Conservation (phyloP, 371 early-diverging fungal genomes). For the Saksenaea vasiformis region DNA sequence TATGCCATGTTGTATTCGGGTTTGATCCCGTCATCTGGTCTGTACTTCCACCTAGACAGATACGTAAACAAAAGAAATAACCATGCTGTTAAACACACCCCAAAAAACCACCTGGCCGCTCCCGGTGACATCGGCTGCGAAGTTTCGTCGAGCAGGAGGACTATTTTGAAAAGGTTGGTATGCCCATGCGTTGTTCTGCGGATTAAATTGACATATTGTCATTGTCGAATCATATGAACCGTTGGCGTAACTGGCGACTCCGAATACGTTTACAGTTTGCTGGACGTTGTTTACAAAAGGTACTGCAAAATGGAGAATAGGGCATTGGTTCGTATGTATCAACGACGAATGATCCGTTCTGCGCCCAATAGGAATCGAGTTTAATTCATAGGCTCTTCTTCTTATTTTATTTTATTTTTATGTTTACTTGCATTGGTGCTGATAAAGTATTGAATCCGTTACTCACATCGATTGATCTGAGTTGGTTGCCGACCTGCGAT, state of each 20-base stretch:
- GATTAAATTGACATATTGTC: constrained; percentile 23
- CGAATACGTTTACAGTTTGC: constrained; percentile 25
- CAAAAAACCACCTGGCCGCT: constrained; percentile 16
- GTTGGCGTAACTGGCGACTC: constrained; percentile 19
- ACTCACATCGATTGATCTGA: constrained; percentile 17
- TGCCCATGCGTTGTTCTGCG: constrained; percentile 10
- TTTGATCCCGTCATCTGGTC: constrained; percentile 20
- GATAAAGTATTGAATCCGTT: constrained; percentile 21
- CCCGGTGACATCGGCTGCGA: constrained; percentile 13
- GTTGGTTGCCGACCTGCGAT: constrained; percentile 20
- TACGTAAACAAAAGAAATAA: not conserved
- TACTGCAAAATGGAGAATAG: constrained; percentile 26
- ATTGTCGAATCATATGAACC: constrained; percentile 13
- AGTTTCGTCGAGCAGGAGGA: constrained; percentile 24
- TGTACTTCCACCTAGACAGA: constrained; percentile 25
- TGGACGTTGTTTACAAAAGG: constrained; percentile 12
- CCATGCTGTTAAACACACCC: constrained; percentile 6
- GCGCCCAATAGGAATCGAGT: not conserved
- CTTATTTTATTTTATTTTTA: not conserved
- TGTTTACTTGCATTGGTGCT: constrained; percentile 22
- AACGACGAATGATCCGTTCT: constrained; percentile 10
- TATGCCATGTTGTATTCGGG: constrained; percentile 17
- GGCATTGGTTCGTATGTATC: constrained; percentile 18
- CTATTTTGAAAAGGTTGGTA: constrained; percentile 8
- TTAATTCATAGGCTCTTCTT: not conserved